Base-by-base conservation (phyloP, 441 rosid genomes). In the Populus tomentosa region DNA sequence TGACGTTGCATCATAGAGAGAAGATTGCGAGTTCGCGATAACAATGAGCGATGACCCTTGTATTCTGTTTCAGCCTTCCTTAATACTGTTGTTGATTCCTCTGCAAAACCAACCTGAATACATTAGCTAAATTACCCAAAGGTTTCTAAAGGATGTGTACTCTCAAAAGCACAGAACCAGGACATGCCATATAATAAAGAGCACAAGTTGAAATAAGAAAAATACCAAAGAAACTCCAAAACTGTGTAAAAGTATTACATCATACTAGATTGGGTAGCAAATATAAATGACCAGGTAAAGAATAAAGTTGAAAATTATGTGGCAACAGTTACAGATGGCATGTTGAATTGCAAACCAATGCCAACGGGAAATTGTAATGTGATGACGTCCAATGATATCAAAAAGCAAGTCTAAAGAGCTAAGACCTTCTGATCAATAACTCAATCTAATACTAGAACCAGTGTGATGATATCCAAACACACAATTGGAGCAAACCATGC, bases 1-100 rank as follows among this genome's bases (percentile, higher is more conserved):
- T 94, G 99, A 14, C 93, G 92, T 80, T 90, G 92, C 98, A 92
- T 94, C 32, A 91, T 92, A n/a, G 99, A 94, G 72, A 95, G 97
- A 73, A 95, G 85, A 82, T 90, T 88, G n/a, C 97, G 84, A 0
- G 98, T 94, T 86, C 97, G 86, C 76, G 86, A 87, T 80, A 95
- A 83, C 84, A 94, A 69, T 3, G 97, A 95, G 71, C 86, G 91
- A 67, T 95, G 99, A 56, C 98, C 98, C 84, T 92, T 94, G 82
- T 95, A 95, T 86, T 95, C 97, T 83, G 89, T 92, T 82, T 95
- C 98, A 67, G 99, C 97, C 80, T 92, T 92, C 74, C 75, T 87
- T 73, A 95, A 82, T 33, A 89, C 90, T 76, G 94, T 92, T 0
- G 97, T 90, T 53, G 98, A 94, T 82, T 94, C 98, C 75, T 94